Conservation (phyloP, 1,284 basidiomycete species). For the Acaromyces ingoldii region DNA sequence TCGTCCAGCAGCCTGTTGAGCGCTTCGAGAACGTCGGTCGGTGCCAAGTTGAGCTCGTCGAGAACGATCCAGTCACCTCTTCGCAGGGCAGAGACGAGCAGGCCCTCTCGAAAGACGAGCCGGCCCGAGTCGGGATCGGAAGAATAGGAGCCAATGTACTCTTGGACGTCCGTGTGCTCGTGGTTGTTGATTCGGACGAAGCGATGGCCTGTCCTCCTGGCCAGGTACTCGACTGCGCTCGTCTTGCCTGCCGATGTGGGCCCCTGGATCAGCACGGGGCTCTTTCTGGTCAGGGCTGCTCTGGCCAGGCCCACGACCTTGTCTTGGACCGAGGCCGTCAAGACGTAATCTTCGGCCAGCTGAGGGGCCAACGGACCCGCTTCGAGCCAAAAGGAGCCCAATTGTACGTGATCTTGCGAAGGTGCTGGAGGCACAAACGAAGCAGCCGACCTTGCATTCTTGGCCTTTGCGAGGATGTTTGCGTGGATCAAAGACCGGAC, state of each 20-base stretch:
- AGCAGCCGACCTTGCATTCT: slow-evolving; percentile 59
- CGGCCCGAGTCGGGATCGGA: slow-evolving; percentile 88
- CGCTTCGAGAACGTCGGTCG: slow-evolving; percentile 95
- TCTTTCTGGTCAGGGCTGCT: slow-evolving; percentile 79
- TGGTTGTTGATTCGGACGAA: slow-evolving; percentile 99
- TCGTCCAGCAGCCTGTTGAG: slow-evolving; percentile 94
- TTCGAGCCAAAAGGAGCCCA: slow-evolving; percentile 87
- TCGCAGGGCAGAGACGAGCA: slow-evolving; percentile 81
- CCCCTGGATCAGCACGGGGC: slow-evolving; percentile 94
- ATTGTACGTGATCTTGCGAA: slow-evolving; percentile 58
- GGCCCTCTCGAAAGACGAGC: slow-evolving; percentile 85
- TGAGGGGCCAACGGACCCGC: slow-evolving; percentile 63
- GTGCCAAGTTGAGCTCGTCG: slow-evolving; percentile 95
- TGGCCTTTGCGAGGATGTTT: slow-evolving; percentile 74
- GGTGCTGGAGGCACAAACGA: slow-evolving; percentile 38
- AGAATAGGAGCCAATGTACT: slow-evolving; percentile 94
- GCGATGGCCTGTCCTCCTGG: slow-evolving; percentile 83
- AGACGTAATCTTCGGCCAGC: slow-evolving; percentile 72
- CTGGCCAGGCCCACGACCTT: slow-evolving; percentile 89
- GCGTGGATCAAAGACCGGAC: slow-evolving; percentile 69
- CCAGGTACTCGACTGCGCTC: slow-evolving; percentile 92
- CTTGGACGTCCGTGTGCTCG: slow-evolving; percentile 96
- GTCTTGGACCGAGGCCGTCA: slow-evolving; percentile 91
- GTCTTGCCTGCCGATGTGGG: slow-evolving; percentile 98
- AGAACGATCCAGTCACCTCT: slow-evolving; percentile 96